Evolutionary conservation across 805 yeast genomes (phyloP), one percentile per base, ranked within the genome.

Genomic region (Nakazawaea anatomiae): DNA sequence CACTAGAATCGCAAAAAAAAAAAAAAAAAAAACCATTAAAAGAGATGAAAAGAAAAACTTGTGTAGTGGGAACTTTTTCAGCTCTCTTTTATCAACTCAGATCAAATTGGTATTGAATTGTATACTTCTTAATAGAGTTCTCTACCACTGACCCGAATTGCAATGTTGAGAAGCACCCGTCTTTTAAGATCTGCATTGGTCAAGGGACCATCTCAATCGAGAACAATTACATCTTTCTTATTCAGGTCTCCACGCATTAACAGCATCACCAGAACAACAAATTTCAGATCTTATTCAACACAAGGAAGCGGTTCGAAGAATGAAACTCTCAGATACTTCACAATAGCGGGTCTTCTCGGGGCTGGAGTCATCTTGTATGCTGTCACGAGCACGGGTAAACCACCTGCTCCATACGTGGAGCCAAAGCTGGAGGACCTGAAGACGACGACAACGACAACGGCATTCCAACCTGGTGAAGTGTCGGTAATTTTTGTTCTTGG

Each of bases 401-500:
- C 40, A 8, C 72, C 73, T 31, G 52, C 52, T 39, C 66, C 66
- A 7, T 60, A 65, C 10, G 48, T 65, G n/a, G 73, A 69, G 50
- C 68, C 70, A 44, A 53, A 55, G 32, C 40, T 44, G 40, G 45
- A 47, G 43, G 11, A 35, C 5, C 12, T 14, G 47, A 32, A 25
- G 14, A 6, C 39, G 34, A 14, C 42, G 8, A 63, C 25, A 18
- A 18, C 39, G 34, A 14, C 42, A 9, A 63, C 71, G 32, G 82
- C 85, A 0, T 87, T 87, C 63, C 69, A 77, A 8, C 75, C 77
- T 2, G 80, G 82, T 39, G 83, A 88, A 51, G 82, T 87, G 31
- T 81, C 87, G 30, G 96, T 92, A 4, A 76, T 91, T 30, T 92
- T 89, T 66, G 97, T 92, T 18, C 79, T 92, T 34, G 99, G 99